phyloP scores from a whole-genome alignment of 2,329 filamentous ascomycete genomes.

The Cordyceps militaris region DNA sequence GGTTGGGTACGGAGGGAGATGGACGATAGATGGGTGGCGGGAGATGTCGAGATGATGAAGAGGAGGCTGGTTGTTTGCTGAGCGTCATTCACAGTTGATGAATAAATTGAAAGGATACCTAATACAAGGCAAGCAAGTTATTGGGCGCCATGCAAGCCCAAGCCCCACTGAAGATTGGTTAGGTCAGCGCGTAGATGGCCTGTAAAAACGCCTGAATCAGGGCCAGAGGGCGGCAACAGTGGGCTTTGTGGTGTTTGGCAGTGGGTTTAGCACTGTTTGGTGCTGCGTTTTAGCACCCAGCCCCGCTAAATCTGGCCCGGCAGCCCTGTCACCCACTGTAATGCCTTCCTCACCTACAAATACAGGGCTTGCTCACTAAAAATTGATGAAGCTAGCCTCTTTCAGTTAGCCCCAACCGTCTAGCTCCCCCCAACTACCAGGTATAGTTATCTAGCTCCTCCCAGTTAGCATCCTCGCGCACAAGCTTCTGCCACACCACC shows the following conservation, averaged over 20 bases:
- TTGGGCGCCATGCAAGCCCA: not conserved
- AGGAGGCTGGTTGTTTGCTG: not conserved
- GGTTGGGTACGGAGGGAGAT: not conserved
- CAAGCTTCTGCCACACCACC: not conserved
- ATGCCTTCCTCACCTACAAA: not conserved
- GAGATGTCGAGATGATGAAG: not conserved
- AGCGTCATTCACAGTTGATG: not conserved
- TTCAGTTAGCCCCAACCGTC: not conserved
- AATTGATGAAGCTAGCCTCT: not conserved
- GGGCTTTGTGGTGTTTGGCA: not conserved
- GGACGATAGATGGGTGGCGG: not conserved
- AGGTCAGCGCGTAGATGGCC: not conserved
- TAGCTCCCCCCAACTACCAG: not conserved
- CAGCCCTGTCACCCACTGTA: not conserved
- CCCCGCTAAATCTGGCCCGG: not conserved
- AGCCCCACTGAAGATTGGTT: not conserved
- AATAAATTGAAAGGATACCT: not conserved
- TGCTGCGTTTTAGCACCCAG: not conserved
- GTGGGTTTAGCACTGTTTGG: not conserved
- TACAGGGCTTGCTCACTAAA: not conserved
- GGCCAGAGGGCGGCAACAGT: not conserved
- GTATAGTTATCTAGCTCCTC: not conserved
- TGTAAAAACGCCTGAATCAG: not conserved
- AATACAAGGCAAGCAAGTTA: not conserved
- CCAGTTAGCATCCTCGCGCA: not conserved